Conservation (phyloP, 1,139 yeast species). For the Scheffersomyces segobiensis region DNA sequence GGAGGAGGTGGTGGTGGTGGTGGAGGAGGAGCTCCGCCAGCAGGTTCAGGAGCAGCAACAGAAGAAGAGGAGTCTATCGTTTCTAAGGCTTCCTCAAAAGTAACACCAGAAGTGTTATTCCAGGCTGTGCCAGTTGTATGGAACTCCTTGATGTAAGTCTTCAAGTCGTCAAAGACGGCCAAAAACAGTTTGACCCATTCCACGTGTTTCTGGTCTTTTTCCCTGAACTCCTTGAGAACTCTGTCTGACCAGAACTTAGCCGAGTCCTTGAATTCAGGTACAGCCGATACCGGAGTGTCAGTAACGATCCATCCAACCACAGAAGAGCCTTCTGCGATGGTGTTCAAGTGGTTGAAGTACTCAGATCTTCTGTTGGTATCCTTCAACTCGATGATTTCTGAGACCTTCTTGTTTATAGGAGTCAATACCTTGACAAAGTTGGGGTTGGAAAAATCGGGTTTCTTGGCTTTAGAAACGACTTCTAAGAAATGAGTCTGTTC, state of each 20-base stretch:
- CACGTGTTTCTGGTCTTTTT: conserved; percentile 60
- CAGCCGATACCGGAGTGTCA: conserved; percentile 66
- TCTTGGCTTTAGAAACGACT: conserved; percentile 59
- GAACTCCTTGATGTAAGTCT: conserved; percentile 68
- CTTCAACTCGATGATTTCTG: conserved; percentile 60
- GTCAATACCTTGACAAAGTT: conserved; percentile 56
- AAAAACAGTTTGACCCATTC: conserved; percentile 79
- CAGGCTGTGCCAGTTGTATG: conserved; percentile 84
- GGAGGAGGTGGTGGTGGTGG: conserved; percentile 79
- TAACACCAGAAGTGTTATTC: conserved; percentile 54
- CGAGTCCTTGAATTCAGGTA: conserved; percentile 85
- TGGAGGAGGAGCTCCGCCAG: conserved; percentile 27
- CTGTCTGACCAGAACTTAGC: conserved; percentile 95
- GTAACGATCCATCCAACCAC: conserved; percentile 89
- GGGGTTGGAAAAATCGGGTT: conserved; percentile 62
- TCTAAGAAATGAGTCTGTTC: conserved; percentile 60
- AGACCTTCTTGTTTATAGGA: conserved; percentile 68
- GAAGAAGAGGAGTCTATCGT: conserved; percentile 6
- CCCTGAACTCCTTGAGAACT: conserved; percentile 79
- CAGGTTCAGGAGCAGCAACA: conserved; percentile 24
- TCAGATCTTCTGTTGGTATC: conserved; percentile 73
- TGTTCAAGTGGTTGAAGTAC: conserved; percentile 69
- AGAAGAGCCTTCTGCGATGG: conserved; percentile 87
- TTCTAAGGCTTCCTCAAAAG: conserved; percentile 38
- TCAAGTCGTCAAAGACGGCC: conserved; percentile 66